Conservation (phyloP, 225 moss, liverwort and hornwort genomes). For the Ulota crispa region DNA sequence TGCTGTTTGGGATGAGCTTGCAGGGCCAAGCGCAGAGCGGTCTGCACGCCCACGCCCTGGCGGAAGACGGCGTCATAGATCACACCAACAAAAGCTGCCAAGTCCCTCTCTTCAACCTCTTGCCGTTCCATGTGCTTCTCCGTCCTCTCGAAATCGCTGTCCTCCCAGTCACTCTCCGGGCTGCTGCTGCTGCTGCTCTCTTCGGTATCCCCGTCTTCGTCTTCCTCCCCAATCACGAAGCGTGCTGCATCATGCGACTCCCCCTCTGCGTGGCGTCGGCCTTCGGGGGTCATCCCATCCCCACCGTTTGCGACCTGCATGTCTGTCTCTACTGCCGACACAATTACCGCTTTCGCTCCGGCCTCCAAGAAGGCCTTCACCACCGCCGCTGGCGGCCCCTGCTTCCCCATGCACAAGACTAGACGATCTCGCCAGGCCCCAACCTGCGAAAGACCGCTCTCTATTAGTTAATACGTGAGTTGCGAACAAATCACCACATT, state of each 20-base stretch:
- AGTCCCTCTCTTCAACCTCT: slow-evolving; percentile 76
- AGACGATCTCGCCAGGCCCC: slow-evolving; percentile 95
- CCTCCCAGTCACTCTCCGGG: slow-evolving; percentile 91
- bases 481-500: neutral
- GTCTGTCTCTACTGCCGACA: slow-evolving; percentile 68
- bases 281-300: slow-evolving; percentile 41
- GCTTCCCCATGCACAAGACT: slow-evolving; percentile 78
- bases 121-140: slow-evolving; percentile 67
- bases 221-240: slow-evolving; percentile 84
- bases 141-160: slow-evolving; percentile 68
- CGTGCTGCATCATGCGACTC: slow-evolving; percentile 59
- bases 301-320: slow-evolving; percentile 49
- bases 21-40: slow-evolving; percentile 71
- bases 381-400: slow-evolving; percentile 67
- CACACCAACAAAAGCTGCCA: slow-evolving; percentile 70
- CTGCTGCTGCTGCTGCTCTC: slow-evolving; percentile 36
- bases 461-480: neutral
- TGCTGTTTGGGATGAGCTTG: slow-evolving; percentile 85
- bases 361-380: slow-evolving; percentile 91
- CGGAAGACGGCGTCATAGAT: slow-evolving; percentile 88
- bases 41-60: slow-evolving; percentile 71
- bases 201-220: slow-evolving; percentile 50
- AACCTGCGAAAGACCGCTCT: slow-evolving; percentile 49
- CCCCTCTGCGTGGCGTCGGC: slow-evolving; percentile 43
- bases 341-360: slow-evolving; percentile 94